phyloP scores from a whole-genome alignment of 129 eudicot genomes.

The Tagetes erecta region DNA sequence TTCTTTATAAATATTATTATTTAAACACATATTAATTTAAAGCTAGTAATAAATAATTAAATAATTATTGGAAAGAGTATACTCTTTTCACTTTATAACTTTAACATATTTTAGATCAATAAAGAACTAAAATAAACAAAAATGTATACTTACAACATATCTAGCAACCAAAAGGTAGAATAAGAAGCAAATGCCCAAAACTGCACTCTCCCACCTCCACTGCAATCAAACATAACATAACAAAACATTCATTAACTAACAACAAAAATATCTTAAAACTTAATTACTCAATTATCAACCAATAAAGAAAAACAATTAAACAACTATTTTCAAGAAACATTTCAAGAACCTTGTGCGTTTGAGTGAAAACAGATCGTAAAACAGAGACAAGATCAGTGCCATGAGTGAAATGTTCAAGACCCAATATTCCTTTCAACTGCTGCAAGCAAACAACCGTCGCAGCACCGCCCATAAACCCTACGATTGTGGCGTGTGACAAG shows the following conservation, averaged over 20 bases:
- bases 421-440: slow-evolving; percentile 82
- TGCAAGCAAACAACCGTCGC: slow-evolving; percentile 92
- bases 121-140: neutral
- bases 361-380: slow-evolving; percentile 67
- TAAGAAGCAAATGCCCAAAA: slow-evolving; percentile 74
- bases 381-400: slow-evolving; percentile 79
- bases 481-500: slow-evolving; percentile 89
- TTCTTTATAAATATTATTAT: too few relatives aligned
- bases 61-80: neutral
- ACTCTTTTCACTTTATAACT: neutral
- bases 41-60: neutral
- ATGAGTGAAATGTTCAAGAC: slow-evolving; percentile 80
- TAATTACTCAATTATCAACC: neutral
- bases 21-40: too few relatives aligned
- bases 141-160: slow-evolving; percentile 56
- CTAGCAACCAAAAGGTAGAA: slow-evolving; percentile 73
- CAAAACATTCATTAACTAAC: neutral
- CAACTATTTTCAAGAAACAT: neutral
- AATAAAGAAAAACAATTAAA: neutral
- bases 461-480: slow-evolving; percentile 97
- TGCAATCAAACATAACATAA: slow-evolving; percentile 36
- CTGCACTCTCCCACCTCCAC: slow-evolving; percentile 99
- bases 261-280: neutral
- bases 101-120: neutral
- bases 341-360: slow-evolving; percentile 68